Evolutionary conservation across 805 yeast species (phyloP).

Genomic region (Nakazawaea ernobii): DNA sequence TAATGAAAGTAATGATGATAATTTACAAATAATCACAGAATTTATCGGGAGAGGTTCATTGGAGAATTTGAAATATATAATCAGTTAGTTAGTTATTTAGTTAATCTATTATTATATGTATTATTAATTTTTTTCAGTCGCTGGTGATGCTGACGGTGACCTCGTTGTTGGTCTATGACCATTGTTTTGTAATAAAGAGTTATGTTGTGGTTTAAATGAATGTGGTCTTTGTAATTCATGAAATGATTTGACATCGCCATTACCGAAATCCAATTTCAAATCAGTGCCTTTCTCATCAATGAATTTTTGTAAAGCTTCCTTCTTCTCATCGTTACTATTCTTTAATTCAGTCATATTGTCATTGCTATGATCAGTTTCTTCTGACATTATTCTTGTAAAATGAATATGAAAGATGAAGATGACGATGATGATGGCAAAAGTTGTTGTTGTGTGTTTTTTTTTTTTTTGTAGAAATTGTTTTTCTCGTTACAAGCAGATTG

Average conservation of each 20-base stretch:
- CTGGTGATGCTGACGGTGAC: not conserved
- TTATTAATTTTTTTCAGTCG: no score
- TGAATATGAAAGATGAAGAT: no score
- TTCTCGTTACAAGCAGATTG: not conserved
- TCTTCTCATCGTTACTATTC: not conserved
- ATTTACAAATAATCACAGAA: conserved; percentile 72
- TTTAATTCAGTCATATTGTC: not conserved
- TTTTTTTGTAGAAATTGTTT: conserved; percentile 4
- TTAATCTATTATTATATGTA: no score
- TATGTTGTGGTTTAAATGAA: conserved; percentile 1
- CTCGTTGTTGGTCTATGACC: conserved; percentile 15
- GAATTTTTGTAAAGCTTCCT: not conserved
- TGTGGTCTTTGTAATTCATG: conserved; percentile 11
- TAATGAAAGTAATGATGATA: conserved; percentile 43
- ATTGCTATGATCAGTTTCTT: conserved; percentile 5
- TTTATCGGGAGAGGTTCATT: conserved; percentile 87
- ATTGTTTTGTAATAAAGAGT: conserved; percentile 7
- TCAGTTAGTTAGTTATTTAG: conserved; percentile 3
- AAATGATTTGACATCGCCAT: conserved; percentile 1
- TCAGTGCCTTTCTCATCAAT: conserved; percentile 4
- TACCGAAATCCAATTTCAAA: conserved; percentile 4
- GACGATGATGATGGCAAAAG: not conserved
- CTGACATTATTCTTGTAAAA: not conserved
- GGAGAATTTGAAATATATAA: conserved; percentile 31
- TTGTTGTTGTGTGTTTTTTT: not conserved